Evolutionary conservation across 1,284 basidiomycete species (phyloP).

Genomic region (Puccinia polysora): DNA sequence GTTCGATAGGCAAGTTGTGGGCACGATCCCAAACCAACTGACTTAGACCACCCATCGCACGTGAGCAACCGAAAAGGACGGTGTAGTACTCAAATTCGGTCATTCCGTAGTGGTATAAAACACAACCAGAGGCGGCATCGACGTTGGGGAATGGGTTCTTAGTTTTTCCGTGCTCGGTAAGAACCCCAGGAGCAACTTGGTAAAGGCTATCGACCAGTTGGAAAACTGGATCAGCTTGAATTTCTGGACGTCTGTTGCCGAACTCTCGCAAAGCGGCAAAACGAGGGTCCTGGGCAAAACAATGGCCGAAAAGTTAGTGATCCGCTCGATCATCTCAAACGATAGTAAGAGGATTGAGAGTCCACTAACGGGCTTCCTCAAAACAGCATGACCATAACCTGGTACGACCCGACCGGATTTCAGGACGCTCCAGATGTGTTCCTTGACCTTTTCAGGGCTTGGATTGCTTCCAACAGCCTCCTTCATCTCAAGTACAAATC

Average conservation of each 20-base stretch:
- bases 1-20: slow-evolving; percentile 81
- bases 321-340: too few relatives aligned
- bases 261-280: slow-evolving; percentile 94
- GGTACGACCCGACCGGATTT: slow-evolving; percentile 87
- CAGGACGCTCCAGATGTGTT: slow-evolving; percentile 88
- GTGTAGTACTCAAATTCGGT: slow-evolving; percentile 90
- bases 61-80: slow-evolving; percentile 73
- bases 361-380: slow-evolving; percentile 77
- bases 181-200: slow-evolving; percentile 84
- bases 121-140: slow-evolving; percentile 92
- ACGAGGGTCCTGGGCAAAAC: slow-evolving; percentile 67
- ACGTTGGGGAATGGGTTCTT: slow-evolving; percentile 68
- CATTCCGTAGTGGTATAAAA: slow-evolving; percentile 80
- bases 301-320: too few relatives aligned
- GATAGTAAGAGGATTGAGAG: too few relatives aligned
- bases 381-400: slow-evolving; percentile 92
- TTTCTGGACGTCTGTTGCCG: slow-evolving; percentile 69
- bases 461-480: slow-evolving; percentile 72
- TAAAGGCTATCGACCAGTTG: slow-evolving; percentile 73
- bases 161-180: slow-evolving; percentile 66
- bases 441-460: slow-evolving; percentile 75
- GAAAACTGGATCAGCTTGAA: slow-evolving; percentile 81
- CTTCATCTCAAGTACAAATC: slow-evolving; percentile 72
- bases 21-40: slow-evolving; percentile 77
- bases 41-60: slow-evolving; percentile 55